Evolutionary conservation across 257 asterid species (phyloP), one percentile per base, ranked within the genome.

Genomic region (Salvia rosmarinus): DNA sequence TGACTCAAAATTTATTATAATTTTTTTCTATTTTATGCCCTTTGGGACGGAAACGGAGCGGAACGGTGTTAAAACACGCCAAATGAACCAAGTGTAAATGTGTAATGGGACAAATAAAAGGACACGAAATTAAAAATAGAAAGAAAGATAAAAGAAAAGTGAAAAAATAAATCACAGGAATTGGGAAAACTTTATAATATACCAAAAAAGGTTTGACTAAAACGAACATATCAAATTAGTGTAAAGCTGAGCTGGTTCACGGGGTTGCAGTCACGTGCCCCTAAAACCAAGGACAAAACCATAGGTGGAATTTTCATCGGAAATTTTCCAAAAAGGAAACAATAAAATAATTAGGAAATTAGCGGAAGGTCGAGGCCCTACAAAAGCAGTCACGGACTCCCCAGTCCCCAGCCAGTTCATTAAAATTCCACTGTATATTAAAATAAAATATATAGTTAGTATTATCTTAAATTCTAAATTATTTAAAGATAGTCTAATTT

Each of bases 231-330:
- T 14, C 51, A 4, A 43, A 16, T 16, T 19, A n/a, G 56, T 60
- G 67, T 12, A 74, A 70, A 54, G 74, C 54, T 61, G 17, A 50
- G 71, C 21, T 62, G 68, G 63, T 30, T 75, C 83, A 70, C 78
- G 78, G 80, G 73, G 68, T 66, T 28, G 28, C 67, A 42, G 23
- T 75, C 83, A 75, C 83, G 68, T 75, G 77, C 70, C 72, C 43
- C 67, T 71, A 59, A 47, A 42, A 67, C 35, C 9, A 68, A 61
- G 56, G 79, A 62, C 72, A 43, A 51, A 25, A 34, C 4, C 43
- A 3, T 1, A 60, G 43, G 16, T 25, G 30, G 30, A 25, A 25
- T 25, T 25, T 25, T 25, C 30, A 25, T 25, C 30, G 3, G 5
- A 16, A 0, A 52, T 9, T 46, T 12, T 46, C 5, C n/a, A n/a